Conservation (phyloP, 2,329 filamentous ascomycete genomes). For the Fusarium sp. region DNA sequence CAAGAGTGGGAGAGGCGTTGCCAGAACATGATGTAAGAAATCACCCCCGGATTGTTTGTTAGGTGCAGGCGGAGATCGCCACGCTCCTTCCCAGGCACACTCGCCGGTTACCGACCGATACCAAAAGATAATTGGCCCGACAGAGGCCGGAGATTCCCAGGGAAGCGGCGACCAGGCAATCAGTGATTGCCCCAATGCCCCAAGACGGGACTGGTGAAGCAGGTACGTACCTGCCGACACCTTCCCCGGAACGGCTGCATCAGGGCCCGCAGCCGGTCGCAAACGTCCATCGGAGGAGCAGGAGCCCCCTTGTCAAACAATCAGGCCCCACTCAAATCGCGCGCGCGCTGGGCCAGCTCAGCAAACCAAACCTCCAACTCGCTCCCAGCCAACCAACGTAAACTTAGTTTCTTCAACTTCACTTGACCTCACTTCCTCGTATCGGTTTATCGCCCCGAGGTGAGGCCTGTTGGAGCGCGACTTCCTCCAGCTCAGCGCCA, state of each 20-base stretch:
- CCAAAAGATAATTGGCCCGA: constrained; percentile 17
- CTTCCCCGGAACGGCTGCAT: constrained; percentile 32
- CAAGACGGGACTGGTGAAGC: not conserved
- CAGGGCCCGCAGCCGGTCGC: constrained; percentile 1
- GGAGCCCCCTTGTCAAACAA: constrained; percentile 3
- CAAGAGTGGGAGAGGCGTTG: constrained; percentile 7
- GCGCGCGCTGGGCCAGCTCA: constrained; percentile 24
- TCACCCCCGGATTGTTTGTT: constrained; percentile 17
- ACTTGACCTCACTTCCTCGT: constrained; percentile 42
- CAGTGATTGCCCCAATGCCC: not conserved
- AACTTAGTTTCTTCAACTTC: constrained; percentile 48
- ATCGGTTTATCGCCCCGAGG: constrained; percentile 36
- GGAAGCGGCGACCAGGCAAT: not conserved
- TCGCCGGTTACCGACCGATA: constrained; percentile 32
- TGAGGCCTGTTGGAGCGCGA: constrained; percentile 39
- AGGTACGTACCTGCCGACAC: constrained; percentile 6
- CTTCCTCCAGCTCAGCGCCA: constrained; percentile 38
- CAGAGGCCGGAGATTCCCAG: not conserved
- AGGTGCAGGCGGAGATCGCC: constrained; percentile 49
- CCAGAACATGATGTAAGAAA: constrained; percentile 14
- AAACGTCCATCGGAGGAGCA: constrained; percentile 2
- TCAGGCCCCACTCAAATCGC: constrained; percentile 34
- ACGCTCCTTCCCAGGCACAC: constrained; percentile 38
- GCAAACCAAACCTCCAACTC: constrained; percentile 34
- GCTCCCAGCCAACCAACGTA: constrained; percentile 30